These are phyloP conservation scores for Avicennia marina DNA, from an alignment of 257 asterid species.

Conservation along the genomic window DNA sequence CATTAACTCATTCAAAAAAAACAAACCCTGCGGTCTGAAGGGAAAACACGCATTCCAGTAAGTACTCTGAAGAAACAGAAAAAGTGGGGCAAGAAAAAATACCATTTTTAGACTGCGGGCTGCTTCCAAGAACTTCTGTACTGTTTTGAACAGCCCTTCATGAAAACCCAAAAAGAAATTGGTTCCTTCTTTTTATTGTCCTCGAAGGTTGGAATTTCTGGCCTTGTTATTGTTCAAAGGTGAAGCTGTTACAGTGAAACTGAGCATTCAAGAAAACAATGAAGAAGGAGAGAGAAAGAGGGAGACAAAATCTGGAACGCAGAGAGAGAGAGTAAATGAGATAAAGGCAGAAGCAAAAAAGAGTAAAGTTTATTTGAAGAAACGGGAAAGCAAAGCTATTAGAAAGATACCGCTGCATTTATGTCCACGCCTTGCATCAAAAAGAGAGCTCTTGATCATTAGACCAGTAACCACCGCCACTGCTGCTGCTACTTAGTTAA, in stretches of 20 bases:
- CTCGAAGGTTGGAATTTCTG: slow-evolving; percentile 14
- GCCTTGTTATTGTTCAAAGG: slow-evolving; percentile 23
- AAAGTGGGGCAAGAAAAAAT: slow-evolving; percentile 37
- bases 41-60: too few relatives aligned
- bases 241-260: too few relatives aligned
- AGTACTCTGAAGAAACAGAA: too few relatives aligned
- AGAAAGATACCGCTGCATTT: slow-evolving; percentile 66
- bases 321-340: slow-evolving; percentile 21
- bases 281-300: slow-evolving; percentile 31
- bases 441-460: slow-evolving; percentile 54
- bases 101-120: slow-evolving; percentile 50
- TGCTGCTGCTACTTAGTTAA: too few relatives aligned
- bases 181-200: too few relatives aligned
- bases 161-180: too few relatives aligned
- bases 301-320: slow-evolving; percentile 19
- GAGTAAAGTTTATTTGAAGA: slow-evolving; percentile 23
- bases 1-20: too few relatives aligned
- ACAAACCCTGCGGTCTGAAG: too few relatives aligned
- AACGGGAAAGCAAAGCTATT: slow-evolving; percentile 27
- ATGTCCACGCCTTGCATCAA: slow-evolving; percentile 79
- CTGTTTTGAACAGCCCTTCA: slow-evolving; percentile 21
- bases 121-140: slow-evolving; percentile 31
- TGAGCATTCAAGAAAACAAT: slow-evolving; percentile 41
- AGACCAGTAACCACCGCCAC: slow-evolving; percentile 63
- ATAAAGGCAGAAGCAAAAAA: slow-evolving; percentile 13